Percentiles rank a stretch among this genome's conserved stretches.
Evolutionary conservation across 805 yeast genomes (phyloP).

Genomic region (Candida boleticola): DNA sequence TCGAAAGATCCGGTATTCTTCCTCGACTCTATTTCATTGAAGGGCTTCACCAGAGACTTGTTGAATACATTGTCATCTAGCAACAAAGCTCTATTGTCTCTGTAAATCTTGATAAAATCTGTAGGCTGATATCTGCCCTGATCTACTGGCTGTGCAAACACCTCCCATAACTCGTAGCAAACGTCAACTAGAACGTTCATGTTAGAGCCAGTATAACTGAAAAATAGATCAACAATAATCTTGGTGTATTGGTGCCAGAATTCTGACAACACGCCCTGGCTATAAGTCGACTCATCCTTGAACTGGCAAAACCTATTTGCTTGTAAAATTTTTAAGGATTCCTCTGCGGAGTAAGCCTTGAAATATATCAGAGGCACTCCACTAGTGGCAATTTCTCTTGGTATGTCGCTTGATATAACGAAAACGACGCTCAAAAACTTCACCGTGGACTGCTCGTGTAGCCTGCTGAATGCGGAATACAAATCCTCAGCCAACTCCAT

Average conservation of each 20-base stretch:
- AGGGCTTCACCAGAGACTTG: slow-evolving; percentile 29
- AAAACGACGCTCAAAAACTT: slow-evolving; percentile 36
- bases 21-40: slow-evolving; percentile 20
- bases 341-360: slow-evolving; percentile 32
- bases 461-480: slow-evolving; percentile 35
- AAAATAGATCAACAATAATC: slow-evolving; percentile 44
- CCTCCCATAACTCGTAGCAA: slow-evolving; percentile 31
- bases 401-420: slow-evolving; percentile 39
- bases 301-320: slow-evolving; percentile 25
- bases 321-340: slow-evolving; percentile 38
- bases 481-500: slow-evolving; percentile 42
- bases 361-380: slow-evolving; percentile 43
- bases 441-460: slow-evolving; percentile 41
- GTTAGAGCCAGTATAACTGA: slow-evolving; percentile 44
- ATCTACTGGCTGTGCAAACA: slow-evolving; percentile 25
- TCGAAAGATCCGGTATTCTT: slow-evolving; percentile 32
- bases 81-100: slow-evolving; percentile 27
- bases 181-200: slow-evolving; percentile 34
- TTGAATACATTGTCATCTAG: slow-evolving; percentile 26
- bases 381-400: slow-evolving; percentile 34
- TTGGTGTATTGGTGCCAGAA: slow-evolving; percentile 46
- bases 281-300: slow-evolving; percentile 5
- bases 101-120: slow-evolving; percentile 35
- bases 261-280: slow-evolving; percentile 6
- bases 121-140: slow-evolving; percentile 16